These are phyloP conservation scores for Euryodendron excelsum DNA, from an alignment of 148 eudicot species.

Conservation along the genomic window DNA sequence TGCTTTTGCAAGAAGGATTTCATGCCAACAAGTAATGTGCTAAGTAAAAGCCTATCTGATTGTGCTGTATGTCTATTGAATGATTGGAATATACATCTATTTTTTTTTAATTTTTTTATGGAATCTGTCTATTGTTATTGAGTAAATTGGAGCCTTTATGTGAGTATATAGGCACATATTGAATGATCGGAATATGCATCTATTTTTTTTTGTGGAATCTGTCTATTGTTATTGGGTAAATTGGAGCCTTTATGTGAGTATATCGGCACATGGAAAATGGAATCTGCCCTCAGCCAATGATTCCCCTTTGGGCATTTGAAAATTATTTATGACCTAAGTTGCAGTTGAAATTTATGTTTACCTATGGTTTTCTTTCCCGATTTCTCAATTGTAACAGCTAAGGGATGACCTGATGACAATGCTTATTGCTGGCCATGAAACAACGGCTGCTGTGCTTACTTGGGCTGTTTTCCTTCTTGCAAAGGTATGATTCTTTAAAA, in stretches of 20 bases:
- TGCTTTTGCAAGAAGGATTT: not conserved
- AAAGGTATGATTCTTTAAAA: slow-evolving; percentile 45
- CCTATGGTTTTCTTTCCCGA: not conserved
- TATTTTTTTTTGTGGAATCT: not conserved
- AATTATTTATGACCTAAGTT: not conserved
- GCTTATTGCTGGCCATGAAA: slow-evolving; percentile 99
- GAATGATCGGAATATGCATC: not conserved
- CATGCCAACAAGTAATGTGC: not conserved
- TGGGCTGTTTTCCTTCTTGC: slow-evolving; percentile 94
- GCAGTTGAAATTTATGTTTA: not conserved
- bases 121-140: not conserved
- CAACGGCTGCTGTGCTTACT: slow-evolving; percentile 97
- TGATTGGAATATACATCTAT: not conserved
- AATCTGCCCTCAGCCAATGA: slow-evolving; percentile 3
- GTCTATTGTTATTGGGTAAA: not conserved
- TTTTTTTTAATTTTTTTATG: not conserved
- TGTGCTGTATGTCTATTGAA: not conserved
- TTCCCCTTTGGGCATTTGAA: not conserved
- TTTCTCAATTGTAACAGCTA: slow-evolving; percentile 51
- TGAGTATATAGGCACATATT: not conserved
- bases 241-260: not conserved
- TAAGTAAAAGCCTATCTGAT: not conserved
- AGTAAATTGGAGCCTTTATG: not conserved
- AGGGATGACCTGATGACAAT: slow-evolving; percentile 99
- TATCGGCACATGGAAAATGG: not conserved